These are phyloP conservation scores for Kwoniella bestiolae DNA, from an alignment of 768 basidiomycete species.

Conservation along the genomic window DNA sequence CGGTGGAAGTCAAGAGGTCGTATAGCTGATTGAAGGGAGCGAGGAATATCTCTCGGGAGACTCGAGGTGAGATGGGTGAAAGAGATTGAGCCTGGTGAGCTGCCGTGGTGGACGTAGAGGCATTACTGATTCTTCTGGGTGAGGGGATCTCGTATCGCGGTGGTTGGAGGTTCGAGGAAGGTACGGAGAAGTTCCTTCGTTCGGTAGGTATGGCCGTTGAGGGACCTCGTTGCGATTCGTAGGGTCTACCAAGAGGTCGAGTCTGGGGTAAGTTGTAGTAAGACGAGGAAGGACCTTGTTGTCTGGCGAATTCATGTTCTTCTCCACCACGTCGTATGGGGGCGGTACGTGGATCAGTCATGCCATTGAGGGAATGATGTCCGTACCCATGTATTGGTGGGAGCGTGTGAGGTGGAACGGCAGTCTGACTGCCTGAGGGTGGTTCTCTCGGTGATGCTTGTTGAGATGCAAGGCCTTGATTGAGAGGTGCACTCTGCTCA, in stretches of 20 bases:
- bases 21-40: slow-evolving; percentile 43
- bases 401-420: slow-evolving; percentile 36
- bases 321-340: slow-evolving; percentile 38
- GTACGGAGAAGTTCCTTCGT: slow-evolving; percentile 14
- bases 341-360: slow-evolving; percentile 40
- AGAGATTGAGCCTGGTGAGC: neutral
- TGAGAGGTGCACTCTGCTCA: slow-evolving; percentile 46
- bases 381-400: slow-evolving; percentile 28
- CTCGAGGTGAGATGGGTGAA: slow-evolving; percentile 13
- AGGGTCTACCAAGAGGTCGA: slow-evolving; percentile 5
- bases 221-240: slow-evolving; percentile 10
- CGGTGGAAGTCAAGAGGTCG: slow-evolving; percentile 39
- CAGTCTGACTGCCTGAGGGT: slow-evolving; percentile 38
- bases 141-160: slow-evolving; percentile 15
- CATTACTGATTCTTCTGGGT: slow-evolving; percentile 11
- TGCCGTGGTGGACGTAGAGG: neutral
- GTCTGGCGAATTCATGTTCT: slow-evolving; percentile 41
- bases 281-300: slow-evolving; percentile 25
- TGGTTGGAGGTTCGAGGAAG: slow-evolving; percentile 2
- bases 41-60: slow-evolving; percentile 33
- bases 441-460: slow-evolving; percentile 41
- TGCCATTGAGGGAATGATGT: slow-evolving; percentile 22
- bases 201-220: slow-evolving; percentile 2
- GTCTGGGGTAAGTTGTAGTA: slow-evolving; percentile 25
- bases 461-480: slow-evolving; percentile 40